Base-by-base conservation (phyloP, 257 asterid genomes). In the Penstemon barbatus region DNA sequence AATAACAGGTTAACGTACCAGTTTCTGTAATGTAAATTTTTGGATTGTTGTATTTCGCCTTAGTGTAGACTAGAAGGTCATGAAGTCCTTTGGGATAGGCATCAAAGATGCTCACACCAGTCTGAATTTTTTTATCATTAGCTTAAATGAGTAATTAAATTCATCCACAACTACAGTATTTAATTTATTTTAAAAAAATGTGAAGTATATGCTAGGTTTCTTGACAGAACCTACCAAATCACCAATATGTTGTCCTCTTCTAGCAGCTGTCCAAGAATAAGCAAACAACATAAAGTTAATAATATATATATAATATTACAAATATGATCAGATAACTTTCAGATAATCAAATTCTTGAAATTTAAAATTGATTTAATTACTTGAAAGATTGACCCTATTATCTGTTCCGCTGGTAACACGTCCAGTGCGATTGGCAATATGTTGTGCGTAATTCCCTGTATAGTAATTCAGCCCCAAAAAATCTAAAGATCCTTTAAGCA, bases 381-480 rank as follows among this genome's bases (percentile, higher is more conserved):
- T 5, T 0, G 81, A 25, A 6, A 72, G 76, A 64, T 15, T 66
- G 15, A 48, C 74, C 68, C 12, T 52, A 49, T 25, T 59, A 50
- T 82, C 83, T 0, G 77, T 36, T 12, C 69, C 65, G 37, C 70
- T 75, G 6, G 74, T 77, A 8, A 71, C 43, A 37, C 75, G 73
- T 4, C 64, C 79, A 7, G 3, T 55, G 5, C 44, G 66, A 6
- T 61, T 5, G 4, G 39, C 9, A 10, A 57, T 12, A 54, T 78
- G 68, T 0, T 79, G 73, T 0, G 85, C 89, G 55, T 72, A 87
- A 51, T 66, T 74, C 2, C 82, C 72, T 12, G 87, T 80, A 53
- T 87, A 85, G 76, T 87, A 85, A 76, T 87, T 87, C 12, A 82
- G 1, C 70, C 95, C 92, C 15, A 80, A 13, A 48, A 78, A 87